Evolutionary conservation across 805 yeast species (phyloP), one percentile per base, ranked within the genome.

Genomic region (Candida pseudofarinosa): DNA sequence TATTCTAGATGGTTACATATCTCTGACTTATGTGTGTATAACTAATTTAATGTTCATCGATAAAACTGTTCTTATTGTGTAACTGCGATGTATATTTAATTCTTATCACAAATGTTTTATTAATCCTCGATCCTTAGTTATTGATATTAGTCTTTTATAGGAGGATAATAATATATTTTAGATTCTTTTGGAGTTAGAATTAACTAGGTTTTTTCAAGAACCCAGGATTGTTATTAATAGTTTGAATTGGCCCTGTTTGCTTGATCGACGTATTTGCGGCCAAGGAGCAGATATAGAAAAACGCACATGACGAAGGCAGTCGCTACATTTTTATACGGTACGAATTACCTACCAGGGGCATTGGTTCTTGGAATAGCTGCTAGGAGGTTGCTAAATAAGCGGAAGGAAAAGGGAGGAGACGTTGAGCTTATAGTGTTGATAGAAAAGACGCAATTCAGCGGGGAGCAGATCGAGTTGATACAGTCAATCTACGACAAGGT

Each of bases 271-370:
- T 23, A 23, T 23, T 23, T 23, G 28, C 28, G 28, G 28, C 28
- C 28, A 23, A 23, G 28, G 6, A n/a, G n/a, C n/a, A n/a, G n/a
- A n/a, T n/a, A n/a, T n/a, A 23, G 28, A 23, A 10, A 23, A 23
- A 7, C 6, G 10, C 15, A 12, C 15, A 61, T 62, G 65, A 51
- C 60, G 2, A 52, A 52, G 41, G 80, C 76, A n/a, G 56, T 72
- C 28, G 69, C 68, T 40, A 71, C 82, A 1, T 62, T 79, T 18
- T 60, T 80, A 23, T 80, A 74, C 55, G 67, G 76, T 19, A 59
- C 73, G 14, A 67, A 69, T 31, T 80, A 80, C 55, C 56, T 80
- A 19, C 80, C 84, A 1, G 85, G 86, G 15, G 77, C 80, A 0
- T 60, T 79, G 26, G 76, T 79, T 1, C 55, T 80, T 32, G 83